Base-by-base conservation (phyloP, 768 basidiomycete genomes). In the Psilocybe sp. region DNA sequence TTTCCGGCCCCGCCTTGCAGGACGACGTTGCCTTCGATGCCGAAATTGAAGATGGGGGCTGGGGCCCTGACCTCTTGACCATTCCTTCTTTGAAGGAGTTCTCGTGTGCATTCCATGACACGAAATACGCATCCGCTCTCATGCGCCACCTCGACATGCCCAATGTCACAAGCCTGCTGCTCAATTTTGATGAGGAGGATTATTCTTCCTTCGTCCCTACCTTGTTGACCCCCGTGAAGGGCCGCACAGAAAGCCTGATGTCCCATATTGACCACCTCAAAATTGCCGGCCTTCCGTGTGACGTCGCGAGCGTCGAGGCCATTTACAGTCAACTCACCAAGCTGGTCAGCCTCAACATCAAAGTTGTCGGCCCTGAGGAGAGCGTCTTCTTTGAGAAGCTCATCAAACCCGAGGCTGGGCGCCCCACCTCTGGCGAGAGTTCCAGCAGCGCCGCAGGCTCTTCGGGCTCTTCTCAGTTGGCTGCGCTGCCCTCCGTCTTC, bases 141-240 rank as follows among this genome's bases (percentile, higher is more conserved):
- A 52, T 76, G 18, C 65, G 67, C 32, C 61, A 70, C 40, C 63
- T 78, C 28, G 68, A 66, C 41, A 44, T 71, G 15, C 76, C 78
- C 5, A 72, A 69, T 40, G 53, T 78, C 12, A 64, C 60, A 2
- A 63, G 62, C 28, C 69, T 80, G n/a, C 68, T 70, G 5, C 71
- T 89, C n/a, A 77, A 85, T 55, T 78, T 82, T 49, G 77, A 81
- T 42, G 61, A 68, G 1, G 73, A 69, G 14, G 85, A 89, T 54
- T 85, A 74, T 58, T 71, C 71, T 5, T 67, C 72, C 0, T 69
- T 88, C 46, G 70, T 77, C 23, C 51, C 60, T 32, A 69, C 72
- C 44, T 71, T 88, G 18, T 63, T 73, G 14, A 58, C 49, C 4
- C 72, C 76, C 1, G 63, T 69, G 35, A 66, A 69, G 4, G 67